These are phyloP conservation scores for Ceratobasidium papillatum DNA, from an alignment of 1,284 basidiomycete genomes.

Conservation along the genomic window DNA sequence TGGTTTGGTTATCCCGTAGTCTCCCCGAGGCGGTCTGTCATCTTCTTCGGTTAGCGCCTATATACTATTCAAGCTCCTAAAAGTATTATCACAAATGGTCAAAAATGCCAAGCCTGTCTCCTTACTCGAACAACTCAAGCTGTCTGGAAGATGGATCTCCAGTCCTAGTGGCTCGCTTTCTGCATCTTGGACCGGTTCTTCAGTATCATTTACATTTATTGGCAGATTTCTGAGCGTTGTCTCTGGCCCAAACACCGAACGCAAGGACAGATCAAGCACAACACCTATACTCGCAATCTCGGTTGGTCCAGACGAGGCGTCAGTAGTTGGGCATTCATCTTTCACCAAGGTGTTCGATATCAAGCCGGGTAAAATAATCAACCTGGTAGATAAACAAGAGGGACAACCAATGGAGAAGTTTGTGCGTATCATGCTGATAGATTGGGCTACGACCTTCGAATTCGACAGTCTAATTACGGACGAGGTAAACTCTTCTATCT, in stretches of 20 bases:
- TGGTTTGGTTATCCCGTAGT: neutral
- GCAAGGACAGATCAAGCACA: neutral
- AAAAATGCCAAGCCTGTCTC: neutral
- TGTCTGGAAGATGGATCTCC: constrained; percentile 11
- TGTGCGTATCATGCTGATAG: constrained; percentile 18
- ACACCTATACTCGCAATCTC: neutral
- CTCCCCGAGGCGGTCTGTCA: neutral
- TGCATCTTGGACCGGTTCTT: constrained; percentile 13
- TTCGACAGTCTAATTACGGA: neutral
- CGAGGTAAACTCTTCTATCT: neutral
- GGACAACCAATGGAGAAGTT: neutral
- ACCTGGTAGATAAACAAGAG: neutral
- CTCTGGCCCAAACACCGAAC: neutral
- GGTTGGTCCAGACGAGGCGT: neutral
- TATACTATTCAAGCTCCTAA: too few species aligned
- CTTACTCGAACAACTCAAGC: neutral
- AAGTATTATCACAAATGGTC: too few species aligned
- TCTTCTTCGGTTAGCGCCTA: neutral
- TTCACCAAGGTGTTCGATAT: neutral
- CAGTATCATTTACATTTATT: neutral
- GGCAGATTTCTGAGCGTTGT: neutral
- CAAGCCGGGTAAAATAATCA: neutral
- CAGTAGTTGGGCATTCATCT: neutral
- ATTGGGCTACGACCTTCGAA: neutral
- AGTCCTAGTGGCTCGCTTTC: neutral